Conservation (phyloP, 2,329 filamentous ascomycete genomes). For the Alternaria sp. region DNA sequence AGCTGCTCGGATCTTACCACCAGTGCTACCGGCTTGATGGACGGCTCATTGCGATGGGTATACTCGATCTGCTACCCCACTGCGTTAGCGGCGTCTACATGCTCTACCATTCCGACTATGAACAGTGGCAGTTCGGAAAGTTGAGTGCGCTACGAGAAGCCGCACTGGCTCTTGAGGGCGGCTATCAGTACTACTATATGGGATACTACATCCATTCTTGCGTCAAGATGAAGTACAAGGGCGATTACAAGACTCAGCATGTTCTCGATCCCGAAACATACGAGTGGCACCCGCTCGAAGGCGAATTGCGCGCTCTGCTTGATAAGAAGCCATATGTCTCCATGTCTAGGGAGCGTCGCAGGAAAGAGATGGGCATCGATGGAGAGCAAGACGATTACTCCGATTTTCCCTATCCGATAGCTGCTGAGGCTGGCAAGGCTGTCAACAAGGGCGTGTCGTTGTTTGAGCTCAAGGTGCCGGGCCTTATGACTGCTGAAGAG, state of each 20-base stretch:
- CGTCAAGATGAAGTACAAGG: conserved; percentile 86
- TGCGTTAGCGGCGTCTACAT: conserved; percentile 86
- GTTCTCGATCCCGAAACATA: conserved; percentile 75
- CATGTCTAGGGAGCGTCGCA: conserved; percentile 47
- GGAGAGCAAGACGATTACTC: conserved; percentile 24
- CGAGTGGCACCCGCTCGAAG: conserved; percentile 68
- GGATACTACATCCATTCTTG: conserved; percentile 85
- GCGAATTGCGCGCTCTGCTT: conserved; percentile 60
- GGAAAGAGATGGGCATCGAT: conserved; percentile 21
- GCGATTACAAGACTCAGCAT: conserved; percentile 77
- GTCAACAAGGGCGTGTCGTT: conserved; percentile 56
- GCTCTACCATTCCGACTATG: conserved; percentile 79
- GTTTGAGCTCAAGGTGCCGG: conserved; percentile 72
- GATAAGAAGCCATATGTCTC: conserved; percentile 66
- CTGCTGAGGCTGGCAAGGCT: conserved; percentile 47
- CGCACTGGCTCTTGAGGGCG: conserved; percentile 71
- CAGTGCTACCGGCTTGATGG: conserved; percentile 85
- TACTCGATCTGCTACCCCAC: conserved; percentile 79
- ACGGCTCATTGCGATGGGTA: conserved; percentile 76
- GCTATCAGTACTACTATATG: conserved; percentile 83
- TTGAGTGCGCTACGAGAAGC: conserved; percentile 79
- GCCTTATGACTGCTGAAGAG: conserved; percentile 65
- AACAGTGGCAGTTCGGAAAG: conserved; percentile 76
- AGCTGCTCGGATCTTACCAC: conserved; percentile 76
- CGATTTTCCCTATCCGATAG: conserved; percentile 38